These are phyloP conservation scores for Raffaelea arxii DNA, from an alignment of 2,329 filamentous ascomycete species.

Conservation along the genomic window DNA sequence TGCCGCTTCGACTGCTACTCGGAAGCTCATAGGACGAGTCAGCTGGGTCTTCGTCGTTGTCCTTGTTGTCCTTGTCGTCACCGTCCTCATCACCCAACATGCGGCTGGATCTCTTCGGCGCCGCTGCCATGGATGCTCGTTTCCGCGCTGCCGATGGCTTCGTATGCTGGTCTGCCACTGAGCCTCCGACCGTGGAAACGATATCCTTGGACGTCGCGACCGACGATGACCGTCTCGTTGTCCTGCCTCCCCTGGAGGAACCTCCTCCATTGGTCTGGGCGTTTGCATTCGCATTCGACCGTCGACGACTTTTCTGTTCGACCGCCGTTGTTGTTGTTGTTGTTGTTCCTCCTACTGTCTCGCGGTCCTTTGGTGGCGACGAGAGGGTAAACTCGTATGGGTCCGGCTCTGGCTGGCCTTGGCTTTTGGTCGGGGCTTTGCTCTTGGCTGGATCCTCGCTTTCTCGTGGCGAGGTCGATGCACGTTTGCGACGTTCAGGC, in stretches of 20 bases:
- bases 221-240: constrained; percentile 6
- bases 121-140: constrained; percentile 32
- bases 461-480: constrained; percentile 18
- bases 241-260: too few species aligned
- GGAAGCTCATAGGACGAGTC: constrained; percentile 16
- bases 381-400: constrained; percentile 46
- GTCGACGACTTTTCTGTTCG: too few species aligned
- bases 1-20: constrained; percentile 7
- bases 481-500: constrained; percentile 31
- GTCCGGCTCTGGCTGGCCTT: constrained; percentile 22
- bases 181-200: too few species aligned
- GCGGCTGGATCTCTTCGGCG: constrained; percentile 23
- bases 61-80: constrained; percentile 19
- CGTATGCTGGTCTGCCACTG: constrained; percentile 13
- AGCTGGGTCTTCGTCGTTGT: constrained; percentile 23
- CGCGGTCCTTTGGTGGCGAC: constrained; percentile 25
- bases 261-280: too few species aligned
- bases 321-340: neutral
- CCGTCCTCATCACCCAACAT: constrained; percentile 18
- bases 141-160: constrained; percentile 22
- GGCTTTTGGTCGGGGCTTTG: neutral
- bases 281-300: too few species aligned
- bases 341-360: too few species aligned
- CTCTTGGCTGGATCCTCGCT: neutral
- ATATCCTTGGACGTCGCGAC: too few species aligned